Conservation (phyloP, 371 early-diverging fungal species). For the Syncephalastrum contaminatum region DNA sequence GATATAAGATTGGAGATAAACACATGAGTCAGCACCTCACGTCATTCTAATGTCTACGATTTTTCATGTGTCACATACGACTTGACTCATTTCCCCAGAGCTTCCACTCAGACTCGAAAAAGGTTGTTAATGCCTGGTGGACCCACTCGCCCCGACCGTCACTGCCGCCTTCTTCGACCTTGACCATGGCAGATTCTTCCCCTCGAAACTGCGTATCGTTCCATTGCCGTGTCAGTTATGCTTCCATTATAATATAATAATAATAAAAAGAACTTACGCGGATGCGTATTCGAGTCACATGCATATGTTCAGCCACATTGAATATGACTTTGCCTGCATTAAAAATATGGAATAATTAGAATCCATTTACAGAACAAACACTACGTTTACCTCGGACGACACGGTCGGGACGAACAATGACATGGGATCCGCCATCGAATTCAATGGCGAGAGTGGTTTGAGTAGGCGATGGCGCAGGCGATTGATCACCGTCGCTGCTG, state of each 20-base stretch:
- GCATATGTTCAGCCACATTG: no score
- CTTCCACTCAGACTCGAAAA: conserved; percentile 48
- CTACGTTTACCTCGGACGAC: conserved; percentile 42
- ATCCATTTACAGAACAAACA: no score
- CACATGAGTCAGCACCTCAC: background rate
- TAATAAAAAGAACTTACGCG: background rate
- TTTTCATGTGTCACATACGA: conserved; percentile 21
- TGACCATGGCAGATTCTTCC: conserved; percentile 49
- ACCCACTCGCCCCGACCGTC: conserved; percentile 42
- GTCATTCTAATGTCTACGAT: background rate
- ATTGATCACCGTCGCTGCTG: background rate
- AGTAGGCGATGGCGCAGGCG: conserved; percentile 2
- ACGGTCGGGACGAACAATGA: conserved; percentile 49
- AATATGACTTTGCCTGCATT: background rate
- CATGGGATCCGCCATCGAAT: conserved; percentile 49
- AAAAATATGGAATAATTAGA: conserved; percentile 1
- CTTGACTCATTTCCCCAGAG: conserved; percentile 44
- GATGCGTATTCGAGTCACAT: no score
- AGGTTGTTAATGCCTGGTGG: conserved; percentile 45
- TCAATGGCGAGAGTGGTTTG: conserved; percentile 21
- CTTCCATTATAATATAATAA: background rate
- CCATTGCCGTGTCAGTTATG: no score
- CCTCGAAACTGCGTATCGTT: conserved; percentile 36
- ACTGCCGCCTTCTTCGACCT: conserved; percentile 34
- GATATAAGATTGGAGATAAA: background rate